Evolutionary conservation across 345 rosid species (phyloP).

Genomic region (Citrus cavaleriei): DNA sequence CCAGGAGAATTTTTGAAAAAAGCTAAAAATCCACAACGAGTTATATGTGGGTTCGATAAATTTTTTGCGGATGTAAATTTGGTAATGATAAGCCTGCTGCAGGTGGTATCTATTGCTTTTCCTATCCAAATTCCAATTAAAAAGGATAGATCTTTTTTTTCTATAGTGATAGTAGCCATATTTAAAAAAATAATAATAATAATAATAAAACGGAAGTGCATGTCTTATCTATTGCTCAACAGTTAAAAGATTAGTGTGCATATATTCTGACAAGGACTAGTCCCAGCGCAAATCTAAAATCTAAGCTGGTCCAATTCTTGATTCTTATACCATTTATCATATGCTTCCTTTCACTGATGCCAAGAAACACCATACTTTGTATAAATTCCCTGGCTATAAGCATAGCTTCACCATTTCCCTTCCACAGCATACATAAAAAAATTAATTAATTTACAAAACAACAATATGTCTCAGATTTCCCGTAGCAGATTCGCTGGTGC

Average conservation of each 20-base stretch:
- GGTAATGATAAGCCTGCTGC: fast-evolving
- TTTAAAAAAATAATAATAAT: too few relatives aligned
- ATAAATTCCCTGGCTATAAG: neutral
- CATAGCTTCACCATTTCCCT: neutral
- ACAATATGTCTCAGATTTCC: conserved; percentile 5
- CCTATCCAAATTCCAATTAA: too few relatives aligned
- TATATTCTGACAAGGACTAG: conserved; percentile 3
- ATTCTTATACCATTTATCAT: conserved; percentile 3
- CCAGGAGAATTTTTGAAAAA: fast-evolving
- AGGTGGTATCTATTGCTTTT: fast-evolving
- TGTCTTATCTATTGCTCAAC: too few relatives aligned
- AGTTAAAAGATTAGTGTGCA: neutral
- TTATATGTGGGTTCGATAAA: too few relatives aligned
- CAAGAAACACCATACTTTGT: neutral
- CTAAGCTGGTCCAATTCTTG: neutral
- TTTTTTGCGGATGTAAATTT: too few relatives aligned
- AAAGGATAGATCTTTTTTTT: too few relatives aligned
- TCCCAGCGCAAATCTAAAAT: neutral
- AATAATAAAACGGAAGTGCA: too few relatives aligned
- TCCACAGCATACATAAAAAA: neutral
- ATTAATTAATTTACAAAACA: neutral
- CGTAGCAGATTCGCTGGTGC: neutral
- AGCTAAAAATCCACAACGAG: too few relatives aligned
- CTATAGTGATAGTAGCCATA: too few relatives aligned
- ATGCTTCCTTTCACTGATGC: neutral